A percentile compares a stretch with the other conserved stretches of the same genome.
Conservation (phyloP, 2,329 filamentous ascomycete species). For the Aspergillus puulaauensis region DNA sequence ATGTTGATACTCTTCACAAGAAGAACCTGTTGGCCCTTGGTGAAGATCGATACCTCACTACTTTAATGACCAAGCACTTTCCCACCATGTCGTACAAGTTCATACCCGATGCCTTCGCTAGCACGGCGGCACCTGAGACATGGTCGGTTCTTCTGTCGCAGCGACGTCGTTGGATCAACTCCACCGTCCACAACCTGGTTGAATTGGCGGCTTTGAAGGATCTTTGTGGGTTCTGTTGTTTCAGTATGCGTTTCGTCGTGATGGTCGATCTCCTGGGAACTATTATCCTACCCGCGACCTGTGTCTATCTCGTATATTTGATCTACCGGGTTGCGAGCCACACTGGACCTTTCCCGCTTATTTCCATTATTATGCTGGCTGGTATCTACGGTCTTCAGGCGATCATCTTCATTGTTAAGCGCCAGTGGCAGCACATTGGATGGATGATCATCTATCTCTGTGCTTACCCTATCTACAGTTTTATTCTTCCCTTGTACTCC, state of each 20-base stretch:
- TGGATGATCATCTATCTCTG: slow-evolving; percentile 89
- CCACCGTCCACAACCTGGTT: slow-evolving; percentile 92
- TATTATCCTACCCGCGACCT: slow-evolving; percentile 85
- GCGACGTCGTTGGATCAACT: slow-evolving; percentile 98
- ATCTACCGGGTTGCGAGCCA: slow-evolving; percentile 73
- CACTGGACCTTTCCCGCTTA: slow-evolving; percentile 74
- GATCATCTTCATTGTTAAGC: slow-evolving; percentile 92
- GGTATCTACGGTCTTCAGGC: slow-evolving; percentile 94
- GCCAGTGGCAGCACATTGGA: slow-evolving; percentile 96
- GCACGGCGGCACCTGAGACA: slow-evolving; percentile 88
- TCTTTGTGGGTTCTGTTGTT: slow-evolving; percentile 98
- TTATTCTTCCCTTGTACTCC: slow-evolving; percentile 88
- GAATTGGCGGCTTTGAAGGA: slow-evolving; percentile 89
- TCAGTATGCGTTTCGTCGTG: slow-evolving; percentile 96
- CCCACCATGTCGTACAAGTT: slow-evolving; percentile 96
- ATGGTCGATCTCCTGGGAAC: slow-evolving; percentile 93
- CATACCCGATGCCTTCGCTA: slow-evolving; percentile 85
- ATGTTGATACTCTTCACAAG: slow-evolving; percentile 91
- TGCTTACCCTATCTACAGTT: slow-evolving; percentile 92
- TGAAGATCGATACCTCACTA: slow-evolving; percentile 96
- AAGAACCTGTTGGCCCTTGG: slow-evolving; percentile 91
- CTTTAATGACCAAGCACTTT: slow-evolving; percentile 97
- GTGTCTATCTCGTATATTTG: slow-evolving; percentile 81
- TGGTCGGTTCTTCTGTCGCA: slow-evolving; percentile 97
- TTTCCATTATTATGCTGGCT: slow-evolving; percentile 86